These are phyloP conservation scores for Crepidotus variabilis DNA, from an alignment of 768 basidiomycete genomes.

Conservation along the genomic window DNA sequence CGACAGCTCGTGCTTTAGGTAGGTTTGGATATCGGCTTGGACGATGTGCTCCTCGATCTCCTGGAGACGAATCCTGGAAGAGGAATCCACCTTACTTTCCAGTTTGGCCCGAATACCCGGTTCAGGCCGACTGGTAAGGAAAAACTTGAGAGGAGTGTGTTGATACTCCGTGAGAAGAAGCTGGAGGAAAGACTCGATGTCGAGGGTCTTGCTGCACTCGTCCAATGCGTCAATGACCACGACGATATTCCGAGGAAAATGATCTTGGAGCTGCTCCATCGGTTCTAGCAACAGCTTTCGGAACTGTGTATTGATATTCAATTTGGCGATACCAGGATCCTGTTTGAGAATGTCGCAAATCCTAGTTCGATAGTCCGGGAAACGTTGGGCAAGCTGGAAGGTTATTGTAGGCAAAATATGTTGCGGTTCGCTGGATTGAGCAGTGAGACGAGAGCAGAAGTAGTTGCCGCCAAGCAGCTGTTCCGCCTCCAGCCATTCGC, in stretches of 20 bases:
- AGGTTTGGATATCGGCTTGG: constrained; percentile 20
- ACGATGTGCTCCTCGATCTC: constrained; percentile 14
- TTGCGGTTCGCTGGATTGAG: constrained; percentile 11
- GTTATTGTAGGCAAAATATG: constrained; percentile 29
- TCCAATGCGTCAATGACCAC: constrained; percentile 28
- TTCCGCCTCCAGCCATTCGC: constrained; percentile 29
- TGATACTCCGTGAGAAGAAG: constrained; percentile 15
- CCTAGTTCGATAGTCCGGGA: background rate
- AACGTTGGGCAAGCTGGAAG: constrained; percentile 4
- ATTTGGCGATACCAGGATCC: background rate
- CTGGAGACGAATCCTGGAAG: constrained; percentile 3
- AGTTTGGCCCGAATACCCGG: constrained; percentile 1
- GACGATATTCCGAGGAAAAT: background rate
- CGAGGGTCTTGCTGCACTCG: constrained; percentile 21
- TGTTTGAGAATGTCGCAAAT: background rate
- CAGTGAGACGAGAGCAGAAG: constrained; percentile 21
- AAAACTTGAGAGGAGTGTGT: constrained; percentile 18
- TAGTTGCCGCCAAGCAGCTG: constrained; percentile 26
- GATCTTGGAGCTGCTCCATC: background rate
- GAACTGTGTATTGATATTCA: constrained; percentile 1
- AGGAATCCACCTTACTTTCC: constrained; percentile 12
- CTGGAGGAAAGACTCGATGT: constrained; percentile 15
- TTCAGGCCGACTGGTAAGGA: constrained; percentile 20
- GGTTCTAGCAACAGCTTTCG: constrained; percentile 1
- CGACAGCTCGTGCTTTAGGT: constrained; percentile 14